These are phyloP conservation scores for Lactuca sativa DNA, from an alignment of 129 eudicot species.

Conservation along the genomic window DNA sequence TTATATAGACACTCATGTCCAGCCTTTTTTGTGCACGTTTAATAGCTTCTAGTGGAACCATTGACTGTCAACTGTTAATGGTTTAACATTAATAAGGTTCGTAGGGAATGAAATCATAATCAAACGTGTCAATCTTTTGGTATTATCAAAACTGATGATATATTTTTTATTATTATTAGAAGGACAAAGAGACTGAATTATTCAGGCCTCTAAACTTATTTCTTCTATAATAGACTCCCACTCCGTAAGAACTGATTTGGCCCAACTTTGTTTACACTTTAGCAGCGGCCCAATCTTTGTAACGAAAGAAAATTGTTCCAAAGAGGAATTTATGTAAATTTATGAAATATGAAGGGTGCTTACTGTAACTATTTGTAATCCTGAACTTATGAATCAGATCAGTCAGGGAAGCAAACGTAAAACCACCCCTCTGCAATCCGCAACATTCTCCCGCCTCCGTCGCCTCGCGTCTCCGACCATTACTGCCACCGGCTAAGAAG, in stretches of 20 bases:
- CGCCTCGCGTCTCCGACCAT: slow-evolving; percentile 14
- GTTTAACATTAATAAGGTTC: too few species aligned
- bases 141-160: too few species aligned
- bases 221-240: too few species aligned
- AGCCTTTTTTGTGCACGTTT: too few species aligned
- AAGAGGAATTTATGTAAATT: background rate
- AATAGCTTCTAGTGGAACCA: too few species aligned
- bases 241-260: background rate
- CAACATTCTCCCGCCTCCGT: slow-evolving; percentile 20
- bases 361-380: background rate
- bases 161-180: too few species aligned
- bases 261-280: background rate
- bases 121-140: too few species aligned
- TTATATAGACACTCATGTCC: too few species aligned
- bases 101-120: too few species aligned
- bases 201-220: too few species aligned
- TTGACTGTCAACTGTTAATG: too few species aligned
- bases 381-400: slow-evolving; percentile 16
- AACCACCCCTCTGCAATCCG: slow-evolving; percentile 18
- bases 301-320: background rate
- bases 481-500: slow-evolving; percentile 5
- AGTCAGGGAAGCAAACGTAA: slow-evolving; percentile 25
- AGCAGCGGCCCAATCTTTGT: background rate
- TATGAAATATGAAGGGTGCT: slow-evolving; percentile 14
- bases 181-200: too few species aligned